Evolutionary conservation across 306 rosid species (phyloP).

Genomic region (Quercus parvula): DNA sequence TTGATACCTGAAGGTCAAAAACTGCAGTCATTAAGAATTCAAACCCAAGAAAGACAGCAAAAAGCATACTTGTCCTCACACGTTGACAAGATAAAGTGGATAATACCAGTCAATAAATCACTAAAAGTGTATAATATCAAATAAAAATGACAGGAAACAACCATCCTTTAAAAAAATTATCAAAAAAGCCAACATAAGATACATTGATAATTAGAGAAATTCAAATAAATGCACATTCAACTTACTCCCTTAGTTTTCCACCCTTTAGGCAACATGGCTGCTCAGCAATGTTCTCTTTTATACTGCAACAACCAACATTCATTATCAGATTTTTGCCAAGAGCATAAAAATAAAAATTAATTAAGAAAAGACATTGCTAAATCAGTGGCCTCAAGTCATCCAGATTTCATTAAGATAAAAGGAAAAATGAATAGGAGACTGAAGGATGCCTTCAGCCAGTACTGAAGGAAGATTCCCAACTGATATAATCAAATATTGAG

Average conservation of each 20-base stretch:
- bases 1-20: slow-evolving; percentile 75
- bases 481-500: neutral
- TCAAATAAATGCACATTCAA: slow-evolving; percentile 19
- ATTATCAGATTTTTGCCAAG: slow-evolving; percentile 2
- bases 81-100: neutral
- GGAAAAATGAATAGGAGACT: neutral
- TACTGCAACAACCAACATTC: slow-evolving; percentile 46
- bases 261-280: slow-evolving; percentile 76
- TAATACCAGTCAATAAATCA: slow-evolving; percentile 1
- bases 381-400: slow-evolving; percentile 24
- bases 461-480: neutral
- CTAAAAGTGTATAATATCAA: neutral
- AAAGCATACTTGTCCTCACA: neutral
- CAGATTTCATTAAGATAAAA: neutral
- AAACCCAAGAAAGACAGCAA: slow-evolving; percentile 11
- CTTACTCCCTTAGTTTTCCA: slow-evolving; percentile 97
- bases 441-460: slow-evolving; percentile 1
- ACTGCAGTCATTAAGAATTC: slow-evolving; percentile 22
- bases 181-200: neutral
- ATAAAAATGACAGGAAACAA: neutral
- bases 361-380: neutral
- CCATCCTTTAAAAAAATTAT: slow-evolving; percentile 6
- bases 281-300: slow-evolving; percentile 90
- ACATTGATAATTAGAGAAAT: slow-evolving; percentile 3
- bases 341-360: neutral